phyloP scores from a whole-genome alignment of 345 rosid genomes.

The Populus davidiana region DNA sequence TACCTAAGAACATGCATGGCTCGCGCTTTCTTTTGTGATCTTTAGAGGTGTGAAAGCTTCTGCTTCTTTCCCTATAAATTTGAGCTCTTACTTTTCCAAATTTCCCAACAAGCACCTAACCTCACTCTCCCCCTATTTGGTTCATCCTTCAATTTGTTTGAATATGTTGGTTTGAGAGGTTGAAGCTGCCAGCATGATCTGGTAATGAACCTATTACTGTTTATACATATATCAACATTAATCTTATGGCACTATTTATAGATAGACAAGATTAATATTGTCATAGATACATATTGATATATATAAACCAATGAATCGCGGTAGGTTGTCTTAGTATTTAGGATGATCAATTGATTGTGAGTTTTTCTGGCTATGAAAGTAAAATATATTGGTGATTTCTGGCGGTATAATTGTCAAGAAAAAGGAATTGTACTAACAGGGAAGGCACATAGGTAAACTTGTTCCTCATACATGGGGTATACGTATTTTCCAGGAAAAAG shows the following conservation, averaged over 20 bases:
- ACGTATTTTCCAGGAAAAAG: background rate
- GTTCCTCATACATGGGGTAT: background rate
- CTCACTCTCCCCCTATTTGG: background rate
- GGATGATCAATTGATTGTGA: background rate
- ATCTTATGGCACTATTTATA: background rate
- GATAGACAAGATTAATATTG: background rate
- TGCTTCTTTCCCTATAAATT: background rate
- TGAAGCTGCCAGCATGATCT: slow-evolving; percentile 99
- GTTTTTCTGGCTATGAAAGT: background rate
- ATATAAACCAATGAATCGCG: background rate
- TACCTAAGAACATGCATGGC: slow-evolving; percentile 34
- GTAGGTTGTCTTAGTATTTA: background rate
- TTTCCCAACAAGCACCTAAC: background rate
- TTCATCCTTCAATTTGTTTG: background rate
- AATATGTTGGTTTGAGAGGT: slow-evolving; percentile 77
- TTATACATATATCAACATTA: background rate
- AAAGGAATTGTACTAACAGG: background rate
- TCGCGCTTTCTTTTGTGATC: slow-evolving; percentile 11
- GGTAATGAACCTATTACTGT: slow-evolving; percentile 33
- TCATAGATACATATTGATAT: background rate
- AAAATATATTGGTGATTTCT: background rate
- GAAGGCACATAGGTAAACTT: background rate
- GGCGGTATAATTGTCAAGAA: background rate
- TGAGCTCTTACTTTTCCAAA: background rate
- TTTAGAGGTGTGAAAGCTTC: background rate